Base-by-base conservation (phyloP, 257 asterid genomes). In the Solanum pennellii region DNA sequence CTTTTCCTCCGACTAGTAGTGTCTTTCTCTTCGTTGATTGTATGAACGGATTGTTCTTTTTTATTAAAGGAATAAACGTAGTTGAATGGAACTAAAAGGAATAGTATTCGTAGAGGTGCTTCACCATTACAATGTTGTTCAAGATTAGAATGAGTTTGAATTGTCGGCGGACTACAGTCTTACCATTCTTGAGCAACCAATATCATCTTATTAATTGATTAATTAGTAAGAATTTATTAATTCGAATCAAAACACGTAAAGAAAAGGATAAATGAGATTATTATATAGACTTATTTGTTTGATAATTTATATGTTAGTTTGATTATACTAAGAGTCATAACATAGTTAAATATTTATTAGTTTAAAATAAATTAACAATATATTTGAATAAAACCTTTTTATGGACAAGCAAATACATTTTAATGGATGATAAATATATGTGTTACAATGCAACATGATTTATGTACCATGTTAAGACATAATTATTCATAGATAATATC, bases 31-130 rank as follows among this genome's bases (percentile, higher is more conserved):
- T 9, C 15, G 29, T 4, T 62, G 29, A 1, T 23, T 62, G 1
- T 10, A 5, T 23, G 0, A 12, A 6, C 7, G 1, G 3, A 0
- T 10, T 23, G 3, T 23, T 62, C 16, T 10, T 59, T 59, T 23
- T 4, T 10, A 60, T 4, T 23, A 23, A 23, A 0, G 15, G 0
- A 62, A 23, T n/a, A 62, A 23, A 62, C 10, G 2, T 23, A 62
- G 7, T 62, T 62, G 7, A 62, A 62, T 62, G 15, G 1, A 56
- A 18, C 10, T 11, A 56, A 18, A 56, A 56, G 11, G 1, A 3
- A 10, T 62, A 62, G 7, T 1, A 6, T 23, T 62, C 12, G 0
- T 62, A 29, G 14, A 23, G 31, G 29, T 62, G 15, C 29, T 62
- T 3, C 1, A 62, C 15, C 3, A 4, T 21, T 62, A 9, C 3